Evolutionary conservation across 2,329 filamentous ascomycete species (phyloP).

Genomic region (Oidium heveae): DNA sequence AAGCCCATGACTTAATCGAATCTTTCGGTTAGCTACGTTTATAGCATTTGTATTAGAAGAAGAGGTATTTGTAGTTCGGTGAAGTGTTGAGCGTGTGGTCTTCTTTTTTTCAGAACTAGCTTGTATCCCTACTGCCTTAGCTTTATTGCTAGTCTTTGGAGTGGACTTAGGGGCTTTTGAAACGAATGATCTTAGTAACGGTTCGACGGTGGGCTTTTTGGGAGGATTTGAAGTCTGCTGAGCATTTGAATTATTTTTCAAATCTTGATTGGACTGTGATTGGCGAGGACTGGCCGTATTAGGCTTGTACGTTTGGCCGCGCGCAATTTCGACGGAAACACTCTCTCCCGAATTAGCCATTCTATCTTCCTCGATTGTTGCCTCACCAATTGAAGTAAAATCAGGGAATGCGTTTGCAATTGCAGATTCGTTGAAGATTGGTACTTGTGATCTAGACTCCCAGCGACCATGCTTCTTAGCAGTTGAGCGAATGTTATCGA

Average conservation of each 20-base stretch:
- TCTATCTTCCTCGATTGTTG: slow-evolving; percentile 19
- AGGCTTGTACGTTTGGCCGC: background rate
- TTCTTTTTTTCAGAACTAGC: slow-evolving; percentile 2
- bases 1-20: slow-evolving; percentile 27
- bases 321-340: slow-evolving; percentile 1
- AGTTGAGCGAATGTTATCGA: background rate
- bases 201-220: background rate
- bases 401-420: slow-evolving; percentile 21
- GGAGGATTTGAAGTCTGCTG: background rate
- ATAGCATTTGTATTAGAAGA: slow-evolving; percentile 12
- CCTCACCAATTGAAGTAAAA: slow-evolving; percentile 20
- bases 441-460: slow-evolving; percentile 14
- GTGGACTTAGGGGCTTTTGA: background rate
- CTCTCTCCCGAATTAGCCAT: background rate
- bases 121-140: background rate
- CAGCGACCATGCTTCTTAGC: slow-evolving; percentile 14
- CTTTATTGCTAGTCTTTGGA: background rate
- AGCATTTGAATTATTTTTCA: background rate
- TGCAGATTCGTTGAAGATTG: slow-evolving; percentile 18
- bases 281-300: background rate
- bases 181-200: background rate
- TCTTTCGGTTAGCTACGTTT: slow-evolving; percentile 15
- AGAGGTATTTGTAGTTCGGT: slow-evolving; percentile 3
- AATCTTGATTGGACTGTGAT: background rate
- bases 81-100: slow-evolving; percentile 3